Conservation (phyloP, 2,329 filamentous ascomycete genomes). For the Dactylellina cionopaga region DNA sequence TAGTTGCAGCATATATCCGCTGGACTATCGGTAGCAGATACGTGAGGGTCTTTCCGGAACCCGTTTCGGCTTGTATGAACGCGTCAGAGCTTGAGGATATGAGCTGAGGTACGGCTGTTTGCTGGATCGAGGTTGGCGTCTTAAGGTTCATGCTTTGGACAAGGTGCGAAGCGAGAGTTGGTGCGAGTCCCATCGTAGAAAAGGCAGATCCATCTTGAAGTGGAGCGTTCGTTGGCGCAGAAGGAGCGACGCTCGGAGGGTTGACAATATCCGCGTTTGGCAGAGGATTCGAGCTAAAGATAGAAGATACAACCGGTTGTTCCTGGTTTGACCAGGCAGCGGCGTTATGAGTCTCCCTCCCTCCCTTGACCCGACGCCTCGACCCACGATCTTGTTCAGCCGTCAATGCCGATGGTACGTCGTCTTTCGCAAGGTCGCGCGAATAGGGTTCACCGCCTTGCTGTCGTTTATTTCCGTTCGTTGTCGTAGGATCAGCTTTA, state of each 20-base stretch:
- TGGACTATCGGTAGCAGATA: slow-evolving; percentile 94
- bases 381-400: slow-evolving; percentile 37
- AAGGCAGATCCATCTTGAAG: slow-evolving; percentile 85
- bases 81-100: slow-evolving; percentile 84
- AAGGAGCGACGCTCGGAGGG: slow-evolving; percentile 67
- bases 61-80: slow-evolving; percentile 96
- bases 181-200: slow-evolving; percentile 82
- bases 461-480: slow-evolving; percentile 49
- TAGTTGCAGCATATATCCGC: slow-evolving; percentile 71
- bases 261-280: slow-evolving; percentile 68
- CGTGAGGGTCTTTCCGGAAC: slow-evolving; percentile 96
- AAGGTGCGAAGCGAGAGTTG: slow-evolving; percentile 81
- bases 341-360: slow-evolving; percentile 55
- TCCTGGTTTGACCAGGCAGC: slow-evolving; percentile 55
- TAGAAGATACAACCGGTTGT: slow-evolving; percentile 76
- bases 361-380: slow-evolving; percentile 62
- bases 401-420: slow-evolving; percentile 10
- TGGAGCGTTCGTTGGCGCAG: slow-evolving; percentile 87
- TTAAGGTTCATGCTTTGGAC: slow-evolving; percentile 86
- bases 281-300: slow-evolving; percentile 89
- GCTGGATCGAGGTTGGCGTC: slow-evolving; percentile 93
- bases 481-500: slow-evolving; percentile 59
- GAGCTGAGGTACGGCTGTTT: slow-evolving; percentile 83
- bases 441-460: slow-evolving; percentile 15
- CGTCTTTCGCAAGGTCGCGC: slow-evolving; percentile 43